Evolutionary conservation across 2,329 filamentous ascomycete species (phyloP).

Genomic region (Aspergillus spinulosporus): DNA sequence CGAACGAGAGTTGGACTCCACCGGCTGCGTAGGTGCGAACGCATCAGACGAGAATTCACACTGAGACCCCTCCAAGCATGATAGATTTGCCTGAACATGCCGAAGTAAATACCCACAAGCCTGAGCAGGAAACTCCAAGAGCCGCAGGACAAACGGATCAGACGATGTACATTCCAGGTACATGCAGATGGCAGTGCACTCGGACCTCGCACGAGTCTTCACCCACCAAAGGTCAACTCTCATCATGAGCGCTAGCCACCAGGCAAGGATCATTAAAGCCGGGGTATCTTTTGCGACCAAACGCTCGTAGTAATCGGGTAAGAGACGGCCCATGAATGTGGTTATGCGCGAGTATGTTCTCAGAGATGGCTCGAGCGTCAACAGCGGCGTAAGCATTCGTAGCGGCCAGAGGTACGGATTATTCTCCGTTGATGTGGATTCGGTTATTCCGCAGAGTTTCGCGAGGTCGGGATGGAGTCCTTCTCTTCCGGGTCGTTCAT

Average conservation of each 20-base stretch:
- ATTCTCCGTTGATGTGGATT: constrained; percentile 28
- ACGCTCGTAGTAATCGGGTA: constrained; percentile 31
- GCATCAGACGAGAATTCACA: too few species aligned
- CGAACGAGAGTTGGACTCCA: too few species aligned
- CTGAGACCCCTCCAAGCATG: too few species aligned
- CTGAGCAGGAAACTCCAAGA: constrained; percentile 37
- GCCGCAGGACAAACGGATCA: constrained; percentile 29
- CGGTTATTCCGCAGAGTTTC: constrained; percentile 37
- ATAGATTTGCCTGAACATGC: constrained; percentile 19
- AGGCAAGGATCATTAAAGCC: constrained; percentile 36
- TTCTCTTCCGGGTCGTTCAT: constrained; percentile 29
- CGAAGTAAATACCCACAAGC: constrained; percentile 35
- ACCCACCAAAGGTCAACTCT: constrained; percentile 33
- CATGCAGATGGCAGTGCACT: constrained; percentile 42
- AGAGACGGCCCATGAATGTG: constrained; percentile 38
- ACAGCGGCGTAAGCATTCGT: constrained; percentile 36
- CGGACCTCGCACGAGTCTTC: constrained; percentile 32
- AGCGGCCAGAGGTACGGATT: constrained; percentile 41
- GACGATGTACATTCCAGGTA: constrained; percentile 31
- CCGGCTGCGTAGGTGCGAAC: too few species aligned
- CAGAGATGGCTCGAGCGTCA: constrained; percentile 28
- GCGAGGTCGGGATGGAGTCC: constrained; percentile 35
- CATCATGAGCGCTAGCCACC: constrained; percentile 37
- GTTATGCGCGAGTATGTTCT: constrained; percentile 30
- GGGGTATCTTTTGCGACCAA: constrained; percentile 34